These are phyloP conservation scores for Triticum urartu DNA, from an alignment of 176 grass and related monocot genomes.

Conservation along the genomic window DNA sequence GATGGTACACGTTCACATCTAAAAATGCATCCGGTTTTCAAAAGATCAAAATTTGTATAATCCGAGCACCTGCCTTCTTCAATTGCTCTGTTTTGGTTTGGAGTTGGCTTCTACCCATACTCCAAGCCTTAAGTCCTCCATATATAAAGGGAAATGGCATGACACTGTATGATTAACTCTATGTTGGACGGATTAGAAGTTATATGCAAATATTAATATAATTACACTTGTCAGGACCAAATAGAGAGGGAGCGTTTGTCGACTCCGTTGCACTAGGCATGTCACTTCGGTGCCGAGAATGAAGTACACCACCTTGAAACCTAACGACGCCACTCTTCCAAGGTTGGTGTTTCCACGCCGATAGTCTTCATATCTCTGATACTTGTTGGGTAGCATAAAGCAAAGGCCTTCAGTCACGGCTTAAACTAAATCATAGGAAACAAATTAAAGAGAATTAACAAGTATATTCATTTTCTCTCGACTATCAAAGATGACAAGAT, in stretches of 20 bases:
- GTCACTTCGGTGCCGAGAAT: background rate
- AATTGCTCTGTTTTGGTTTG: background rate
- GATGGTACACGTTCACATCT: background rate
- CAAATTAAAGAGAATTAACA: background rate
- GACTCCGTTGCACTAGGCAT: background rate
- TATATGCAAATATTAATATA: background rate
- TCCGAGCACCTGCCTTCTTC: background rate
- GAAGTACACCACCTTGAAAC: background rate
- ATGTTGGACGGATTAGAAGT: background rate
- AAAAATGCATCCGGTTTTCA: background rate
- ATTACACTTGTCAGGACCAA: background rate
- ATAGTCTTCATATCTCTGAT: conserved; percentile 86
- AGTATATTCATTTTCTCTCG: background rate
- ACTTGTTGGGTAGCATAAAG: conserved; percentile 49
- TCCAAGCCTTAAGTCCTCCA: background rate
- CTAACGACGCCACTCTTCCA: conserved; percentile 67
- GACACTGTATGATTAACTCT: background rate
- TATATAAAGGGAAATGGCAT: background rate
- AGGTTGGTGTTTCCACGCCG: conserved; percentile 64
- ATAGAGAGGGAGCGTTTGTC: background rate
- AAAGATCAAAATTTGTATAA: background rate
- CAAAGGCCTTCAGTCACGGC: background rate
- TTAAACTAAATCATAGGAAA: background rate
- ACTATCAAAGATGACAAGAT: background rate
- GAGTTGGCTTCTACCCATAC: background rate